Conservation (phyloP, 148 eudicot species). For the Camellia sinensis region DNA sequence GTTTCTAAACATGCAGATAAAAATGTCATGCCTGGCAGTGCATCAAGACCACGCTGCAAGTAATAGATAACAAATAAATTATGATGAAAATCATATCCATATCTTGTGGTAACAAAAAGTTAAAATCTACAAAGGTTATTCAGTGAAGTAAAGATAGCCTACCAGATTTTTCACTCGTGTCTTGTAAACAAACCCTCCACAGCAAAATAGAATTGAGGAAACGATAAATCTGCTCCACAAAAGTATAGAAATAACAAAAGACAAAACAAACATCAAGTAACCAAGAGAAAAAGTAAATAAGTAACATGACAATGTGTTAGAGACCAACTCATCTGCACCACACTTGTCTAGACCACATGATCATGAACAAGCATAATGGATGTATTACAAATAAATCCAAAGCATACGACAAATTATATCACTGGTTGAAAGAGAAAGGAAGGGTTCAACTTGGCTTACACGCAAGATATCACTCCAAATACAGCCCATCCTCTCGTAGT, state of each 20-base stretch:
- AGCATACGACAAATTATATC: not conserved
- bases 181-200: slow-evolving; percentile 85
- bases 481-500: slow-evolving; percentile 78
- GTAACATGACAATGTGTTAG: not conserved
- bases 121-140: no score
- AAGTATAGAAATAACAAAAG: slow-evolving; percentile 12
- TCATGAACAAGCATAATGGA: not conserved
- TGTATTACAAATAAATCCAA: not conserved
- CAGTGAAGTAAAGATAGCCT: no score
- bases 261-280: slow-evolving; percentile 7
- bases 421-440: no score
- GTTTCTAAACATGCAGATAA: no score
- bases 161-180: slow-evolving; percentile 32
- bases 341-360: not conserved
- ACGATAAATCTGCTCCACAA: slow-evolving; percentile 54
- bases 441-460: slow-evolving; percentile 38
- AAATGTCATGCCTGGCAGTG: no score
- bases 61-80: no score
- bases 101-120: no score
- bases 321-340: not conserved
- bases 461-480: slow-evolving; percentile 75
- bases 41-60: no score
- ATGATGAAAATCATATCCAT: no score
- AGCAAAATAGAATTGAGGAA: slow-evolving; percentile 56
- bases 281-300: not conserved